Base-by-base conservation (phyloP, 2,329 filamentous ascomycete genomes). In the Paraphoma chrysanthemicola region DNA sequence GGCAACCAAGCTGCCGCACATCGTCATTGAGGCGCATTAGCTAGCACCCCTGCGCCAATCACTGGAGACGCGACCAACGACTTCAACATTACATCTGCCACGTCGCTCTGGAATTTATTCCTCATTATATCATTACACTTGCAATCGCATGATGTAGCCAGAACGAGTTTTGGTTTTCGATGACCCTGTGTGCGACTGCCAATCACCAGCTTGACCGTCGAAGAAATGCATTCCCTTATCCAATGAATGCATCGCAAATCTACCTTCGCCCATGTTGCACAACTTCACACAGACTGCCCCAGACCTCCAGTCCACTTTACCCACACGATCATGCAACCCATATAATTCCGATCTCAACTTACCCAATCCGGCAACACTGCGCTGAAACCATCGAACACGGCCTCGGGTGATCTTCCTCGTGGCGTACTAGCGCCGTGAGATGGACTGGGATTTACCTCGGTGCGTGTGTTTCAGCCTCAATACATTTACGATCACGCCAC, bases 351-450 rank as follows among this genome's bases (percentile, higher is more conserved):
- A 46, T 55, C 46, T 51, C 56, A 69, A 69, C 47, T 46, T 70
- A 43, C 68, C 59, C 28, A 30, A 59, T 68, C 6, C 16, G 65
- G 66, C 50, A 70, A 57, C n/a, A 59, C 30, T 16, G 17, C 31
- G 14, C 29, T 39, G 54, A 56, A 66, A 59, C 57, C 54, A 53
- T 69, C 45, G 62, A 69, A 64, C 54, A 14, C 56, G 44, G 58
- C 56, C 64, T 61, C 63, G 65, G 61, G 60, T 64, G 65, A 70
- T 70, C 66, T 63, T 54, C 63, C 57, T 59, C 39, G 60, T 66
- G 59, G 66, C 62, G 63, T 50, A 36, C 33, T 36, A 36, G 33
- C 33, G 33, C 33, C 33, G 23, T 23, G 23, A 23, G 23, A 23
- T 23, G 23, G 23, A 23, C 23, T 23, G 23, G 23, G 23, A 23